phyloP scores from a whole-genome alignment of 2,329 filamentous ascomycete genomes.

The Fusarium pseudocircinatum region DNA sequence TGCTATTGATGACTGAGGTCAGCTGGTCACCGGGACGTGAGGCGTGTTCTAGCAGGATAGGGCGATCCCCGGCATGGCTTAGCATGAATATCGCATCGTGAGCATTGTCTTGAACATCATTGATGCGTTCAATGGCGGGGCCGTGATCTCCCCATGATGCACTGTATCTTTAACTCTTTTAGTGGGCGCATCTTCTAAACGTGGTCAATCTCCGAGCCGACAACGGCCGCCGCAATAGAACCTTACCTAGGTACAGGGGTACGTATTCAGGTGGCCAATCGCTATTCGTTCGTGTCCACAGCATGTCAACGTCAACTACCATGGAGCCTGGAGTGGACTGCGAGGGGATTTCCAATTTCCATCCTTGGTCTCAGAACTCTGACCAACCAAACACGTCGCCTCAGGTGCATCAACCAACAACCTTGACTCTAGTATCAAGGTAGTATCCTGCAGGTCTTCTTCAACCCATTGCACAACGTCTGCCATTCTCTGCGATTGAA shows the following conservation, averaged over 20 bases:
- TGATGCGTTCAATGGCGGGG: slow-evolving; percentile 10
- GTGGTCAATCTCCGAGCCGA: slow-evolving; percentile 23
- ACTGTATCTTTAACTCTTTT: slow-evolving; percentile 17
- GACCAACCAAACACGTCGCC: slow-evolving; percentile 22
- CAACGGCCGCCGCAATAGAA: slow-evolving; percentile 12
- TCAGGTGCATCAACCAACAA: slow-evolving; percentile 23
- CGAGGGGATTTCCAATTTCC: slow-evolving; percentile 34
- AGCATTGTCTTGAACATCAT: slow-evolving; percentile 19
- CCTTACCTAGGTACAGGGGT: slow-evolving; percentile 2
- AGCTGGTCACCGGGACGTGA: slow-evolving; percentile 33
- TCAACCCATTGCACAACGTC: background rate
- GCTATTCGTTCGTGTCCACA: slow-evolving; percentile 29
- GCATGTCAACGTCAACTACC: slow-evolving; percentile 31
- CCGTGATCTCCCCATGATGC: slow-evolving; percentile 18
- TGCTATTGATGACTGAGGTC: slow-evolving; percentile 23
- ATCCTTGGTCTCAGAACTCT: slow-evolving; percentile 1
- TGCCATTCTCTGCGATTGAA: background rate
- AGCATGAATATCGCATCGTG: slow-evolving; percentile 15
- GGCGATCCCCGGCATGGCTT: slow-evolving; percentile 26
- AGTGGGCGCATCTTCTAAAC: slow-evolving; percentile 16
- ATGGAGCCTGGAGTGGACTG: slow-evolving; percentile 12
- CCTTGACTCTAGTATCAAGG: slow-evolving; percentile 27
- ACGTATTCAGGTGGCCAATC: slow-evolving; percentile 23
- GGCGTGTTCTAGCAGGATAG: slow-evolving; percentile 17
- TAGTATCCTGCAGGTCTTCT: slow-evolving; percentile 1